Evolutionary conservation across 768 basidiomycete species (phyloP).

Genomic region (Auriscalpium orientale): DNA sequence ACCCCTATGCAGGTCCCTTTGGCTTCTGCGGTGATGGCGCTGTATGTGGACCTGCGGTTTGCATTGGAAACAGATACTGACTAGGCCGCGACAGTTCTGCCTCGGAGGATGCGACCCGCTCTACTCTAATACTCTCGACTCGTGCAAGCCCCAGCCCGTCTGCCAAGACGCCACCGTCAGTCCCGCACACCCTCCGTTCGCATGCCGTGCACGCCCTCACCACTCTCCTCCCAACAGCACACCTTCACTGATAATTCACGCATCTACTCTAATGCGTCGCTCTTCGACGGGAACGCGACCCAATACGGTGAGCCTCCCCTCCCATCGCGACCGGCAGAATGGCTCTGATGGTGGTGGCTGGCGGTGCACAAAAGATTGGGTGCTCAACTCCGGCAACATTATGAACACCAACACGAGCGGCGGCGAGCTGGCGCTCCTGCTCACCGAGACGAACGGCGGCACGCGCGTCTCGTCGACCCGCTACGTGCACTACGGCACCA

Average conservation of each 20-base stretch:
- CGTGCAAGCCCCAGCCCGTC: constrained; percentile 66
- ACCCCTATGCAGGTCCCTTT: constrained; percentile 34
- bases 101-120: constrained; percentile 85
- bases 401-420: constrained; percentile 54
- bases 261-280: constrained; percentile 56
- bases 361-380: constrained; percentile 45
- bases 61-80: constrained; percentile 6
- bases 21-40: constrained; percentile 44
- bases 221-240: constrained; percentile 31
- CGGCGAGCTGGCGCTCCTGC: constrained; percentile 58
- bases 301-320: constrained; percentile 42
- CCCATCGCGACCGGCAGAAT: background rate
- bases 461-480: constrained; percentile 73
- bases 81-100: constrained; percentile 47
- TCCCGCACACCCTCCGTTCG: constrained; percentile 1
- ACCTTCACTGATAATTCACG: constrained; percentile 59
- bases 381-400: constrained; percentile 58
- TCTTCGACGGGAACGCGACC: constrained; percentile 68
- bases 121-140: constrained; percentile 50
- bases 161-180: constrained; percentile 55
- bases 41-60: constrained; percentile 21
- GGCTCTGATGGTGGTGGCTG: background rate
- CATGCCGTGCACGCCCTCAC: background rate
- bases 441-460: constrained; percentile 67
- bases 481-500: constrained; percentile 74